Conservation (phyloP, 805 yeast genomes). For the Millerozyma miso region DNA sequence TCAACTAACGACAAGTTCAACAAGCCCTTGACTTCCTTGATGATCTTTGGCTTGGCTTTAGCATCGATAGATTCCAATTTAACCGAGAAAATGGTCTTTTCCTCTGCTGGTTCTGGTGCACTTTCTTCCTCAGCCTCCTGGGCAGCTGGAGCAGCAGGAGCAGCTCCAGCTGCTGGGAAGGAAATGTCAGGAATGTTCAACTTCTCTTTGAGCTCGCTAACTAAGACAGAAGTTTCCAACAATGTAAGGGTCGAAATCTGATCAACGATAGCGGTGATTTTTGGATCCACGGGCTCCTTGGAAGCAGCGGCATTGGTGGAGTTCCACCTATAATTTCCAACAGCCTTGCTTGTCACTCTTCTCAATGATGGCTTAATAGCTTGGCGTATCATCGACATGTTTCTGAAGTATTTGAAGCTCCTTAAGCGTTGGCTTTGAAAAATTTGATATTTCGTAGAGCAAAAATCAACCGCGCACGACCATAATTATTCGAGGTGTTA, state of each 20-base stretch:
- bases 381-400: conserved; percentile 34
- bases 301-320: conserved; percentile 37
- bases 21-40: conserved; percentile 91
- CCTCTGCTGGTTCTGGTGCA: conserved; percentile 74
- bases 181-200: conserved; percentile 93
- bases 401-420: not conserved
- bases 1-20: conserved; percentile 92
- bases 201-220: conserved; percentile 71
- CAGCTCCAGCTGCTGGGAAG: conserved; percentile 63
- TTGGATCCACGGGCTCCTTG: conserved; percentile 70
- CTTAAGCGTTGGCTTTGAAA: conserved; percentile 5
- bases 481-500: not conserved
- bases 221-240: conserved; percentile 85
- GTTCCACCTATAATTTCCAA: conserved; percentile 40
- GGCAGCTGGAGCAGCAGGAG: conserved; percentile 57
- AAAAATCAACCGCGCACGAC: conserved; percentile 1
- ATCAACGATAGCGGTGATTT: conserved; percentile 82
- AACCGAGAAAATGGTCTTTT: conserved; percentile 86
- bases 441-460: conserved; percentile 6
- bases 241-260: conserved; percentile 88
- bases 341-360: conserved; percentile 23
- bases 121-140: conserved; percentile 67
- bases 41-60: conserved; percentile 93
- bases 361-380: conserved; percentile 35
- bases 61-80: conserved; percentile 94